Conservation (phyloP, 2,329 filamentous ascomycete genomes). For the Trichophyton rubrum region DNA sequence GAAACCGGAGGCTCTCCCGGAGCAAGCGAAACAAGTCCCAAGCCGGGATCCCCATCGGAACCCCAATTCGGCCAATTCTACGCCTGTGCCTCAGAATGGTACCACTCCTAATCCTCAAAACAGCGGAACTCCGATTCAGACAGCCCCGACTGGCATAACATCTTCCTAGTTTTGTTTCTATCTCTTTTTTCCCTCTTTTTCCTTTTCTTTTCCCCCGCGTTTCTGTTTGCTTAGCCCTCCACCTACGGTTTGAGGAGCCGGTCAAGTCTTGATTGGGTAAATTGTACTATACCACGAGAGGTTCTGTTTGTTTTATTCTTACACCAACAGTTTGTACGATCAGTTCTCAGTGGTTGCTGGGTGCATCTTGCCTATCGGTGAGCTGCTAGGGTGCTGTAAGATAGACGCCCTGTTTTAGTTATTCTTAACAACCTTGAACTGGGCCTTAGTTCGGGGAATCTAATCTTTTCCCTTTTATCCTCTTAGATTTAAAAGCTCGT, state of each 20-base stretch:
- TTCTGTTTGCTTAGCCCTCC: no score
- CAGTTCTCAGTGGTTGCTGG: neutral
- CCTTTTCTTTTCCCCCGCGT: neutral
- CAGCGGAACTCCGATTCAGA: neutral
- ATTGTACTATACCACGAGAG: slow-evolving; percentile 1
- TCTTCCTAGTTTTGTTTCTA: neutral
- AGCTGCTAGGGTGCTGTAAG: neutral
- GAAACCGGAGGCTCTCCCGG: slow-evolving; percentile 34
- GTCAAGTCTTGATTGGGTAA: neutral
- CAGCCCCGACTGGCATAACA: neutral
- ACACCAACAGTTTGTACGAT: neutral
- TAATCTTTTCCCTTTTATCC: neutral
- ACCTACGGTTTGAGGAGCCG: neutral
- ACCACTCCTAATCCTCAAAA: neutral
- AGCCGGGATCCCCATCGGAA: neutral
- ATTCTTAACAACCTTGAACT: neutral
- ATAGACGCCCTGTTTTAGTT: neutral
- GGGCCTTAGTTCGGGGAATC: neutral
- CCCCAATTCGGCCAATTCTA: neutral
- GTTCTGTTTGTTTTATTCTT: neutral
- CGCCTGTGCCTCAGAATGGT: neutral
- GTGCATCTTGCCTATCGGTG: neutral
- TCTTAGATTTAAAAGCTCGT: neutral
- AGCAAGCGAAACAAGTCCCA: slow-evolving; percentile 6
- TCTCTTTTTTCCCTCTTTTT: neutral